Base-by-base conservation (phyloP, 1,284 basidiomycete genomes). In the Sanguinoderma infundibulare region DNA sequence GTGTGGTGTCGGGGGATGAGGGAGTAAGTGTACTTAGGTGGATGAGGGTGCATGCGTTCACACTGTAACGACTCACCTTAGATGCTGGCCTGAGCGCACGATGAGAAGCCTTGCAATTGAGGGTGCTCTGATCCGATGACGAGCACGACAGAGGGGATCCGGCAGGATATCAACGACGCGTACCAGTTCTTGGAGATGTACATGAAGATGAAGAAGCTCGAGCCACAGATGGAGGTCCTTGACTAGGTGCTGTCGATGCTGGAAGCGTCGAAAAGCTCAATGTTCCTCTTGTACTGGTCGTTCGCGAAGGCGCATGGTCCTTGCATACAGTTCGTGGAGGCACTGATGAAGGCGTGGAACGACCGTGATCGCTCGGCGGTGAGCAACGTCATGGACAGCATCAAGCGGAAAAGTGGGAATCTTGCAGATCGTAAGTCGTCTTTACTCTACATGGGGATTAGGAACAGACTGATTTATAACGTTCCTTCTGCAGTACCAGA, bases 261-360 rank as follows among this genome's bases (percentile, higher is more conserved):
- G 34, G 92, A 94, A 60, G 95, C 96, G 1, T 95, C 92, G 35
- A 91, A 94, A 74, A 94, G 95, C 66, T 90, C 99, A 81, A 91
- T 94, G 3, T 98, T 98, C 80, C 80, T 99, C 63, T 96, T 96
- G 24, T 98, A 91, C 76, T 95, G 94, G 93, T 85, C 88, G 12
- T 99, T 99, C 75, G 97, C 96, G n/a, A 95, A 96, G 71, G 86
- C 92, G 17, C 93, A 98, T 74, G 97, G 98, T 3, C 95, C 97
- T 14, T 96, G 97, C 69, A 83, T 98, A 35, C 82, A 87, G 3
- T 99, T 98, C 72, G 90, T 98, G 28, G 96, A 99, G 74, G 85
- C 89, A 3, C 70, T 98, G 51, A 91, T 98, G 85, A 93, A 90
- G 73, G 90, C 92, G 7, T 83, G 98, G 52, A 92, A 93, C 65